Evolutionary conservation across 805 yeast genomes (phyloP).

Genomic region (Saccharomycopsis capsularis): DNA sequence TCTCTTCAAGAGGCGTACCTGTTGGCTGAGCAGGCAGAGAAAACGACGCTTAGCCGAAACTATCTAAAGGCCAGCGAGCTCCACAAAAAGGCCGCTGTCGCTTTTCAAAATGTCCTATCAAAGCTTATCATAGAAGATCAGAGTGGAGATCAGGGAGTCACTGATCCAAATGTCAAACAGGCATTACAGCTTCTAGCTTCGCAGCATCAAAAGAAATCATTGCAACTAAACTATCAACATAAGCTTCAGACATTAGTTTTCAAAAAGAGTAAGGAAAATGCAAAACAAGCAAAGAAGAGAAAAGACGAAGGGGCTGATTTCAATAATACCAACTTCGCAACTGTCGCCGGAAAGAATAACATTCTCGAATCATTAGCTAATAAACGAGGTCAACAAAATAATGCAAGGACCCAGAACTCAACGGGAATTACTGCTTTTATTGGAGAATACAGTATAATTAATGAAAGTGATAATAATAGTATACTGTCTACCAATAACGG

Average conservation of each 20-base stretch:
- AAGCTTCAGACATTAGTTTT: background rate
- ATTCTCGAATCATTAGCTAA: slow-evolving; percentile 9
- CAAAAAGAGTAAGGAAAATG: background rate
- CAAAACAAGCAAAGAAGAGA: background rate
- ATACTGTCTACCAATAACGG: background rate
- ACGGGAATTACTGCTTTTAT: background rate
- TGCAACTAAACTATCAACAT: slow-evolving; percentile 1
- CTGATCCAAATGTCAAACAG: slow-evolving; percentile 4
- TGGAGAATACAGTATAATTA: slow-evolving; percentile 18
- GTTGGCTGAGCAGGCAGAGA: slow-evolving; percentile 13
- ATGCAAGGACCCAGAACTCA: background rate
- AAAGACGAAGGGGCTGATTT: background rate
- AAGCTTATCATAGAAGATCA: background rate
- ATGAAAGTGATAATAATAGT: slow-evolving; percentile 8
- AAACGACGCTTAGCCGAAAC: background rate
- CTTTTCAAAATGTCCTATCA: background rate
- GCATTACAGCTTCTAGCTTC: slow-evolving; percentile 6
- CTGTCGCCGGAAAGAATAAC: background rate
- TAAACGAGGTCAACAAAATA: background rate
- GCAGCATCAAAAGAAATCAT: slow-evolving; percentile 11
- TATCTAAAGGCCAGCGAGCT: slow-evolving; percentile 1
- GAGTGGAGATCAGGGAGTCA: too few species aligned
- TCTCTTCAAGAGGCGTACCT: slow-evolving; percentile 11
- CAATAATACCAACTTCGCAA: too few species aligned
- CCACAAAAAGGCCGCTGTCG: slow-evolving; percentile 3